These are phyloP conservation scores for Xanthoconium separans DNA, from an alignment of 1,284 basidiomycete genomes.

Conservation along the genomic window DNA sequence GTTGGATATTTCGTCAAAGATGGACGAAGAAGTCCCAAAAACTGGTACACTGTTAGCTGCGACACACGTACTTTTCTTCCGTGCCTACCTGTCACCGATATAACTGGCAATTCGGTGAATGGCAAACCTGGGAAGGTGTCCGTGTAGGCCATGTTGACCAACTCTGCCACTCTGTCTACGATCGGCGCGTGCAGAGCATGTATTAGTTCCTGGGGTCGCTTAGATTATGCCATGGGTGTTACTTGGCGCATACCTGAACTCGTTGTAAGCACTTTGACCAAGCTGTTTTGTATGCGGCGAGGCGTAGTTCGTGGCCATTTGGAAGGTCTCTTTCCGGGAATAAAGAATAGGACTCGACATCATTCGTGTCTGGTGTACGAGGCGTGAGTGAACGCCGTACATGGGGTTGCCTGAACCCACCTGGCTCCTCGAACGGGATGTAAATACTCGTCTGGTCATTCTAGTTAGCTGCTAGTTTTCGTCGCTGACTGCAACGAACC, in stretches of 20 bases:
- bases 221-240: not conserved
- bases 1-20: constrained; percentile 46
- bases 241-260: constrained; percentile 40
- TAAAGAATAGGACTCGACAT: constrained; percentile 17
- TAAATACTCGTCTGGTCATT: constrained; percentile 33
- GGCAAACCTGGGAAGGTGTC: constrained; percentile 47
- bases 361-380: constrained; percentile 14
- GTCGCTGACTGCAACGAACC: constrained; percentile 17
- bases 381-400: not conserved
- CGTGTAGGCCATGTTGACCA: constrained; percentile 41
- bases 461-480: constrained; percentile 2
- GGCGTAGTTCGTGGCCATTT: constrained; percentile 42
- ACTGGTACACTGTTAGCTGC: constrained; percentile 23
- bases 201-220: constrained; percentile 40
- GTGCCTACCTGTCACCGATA: constrained; percentile 53
- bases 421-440: constrained; percentile 32
- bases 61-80: not conserved
- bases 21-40: constrained; percentile 34
- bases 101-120: constrained; percentile 51
- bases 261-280: constrained; percentile 51
- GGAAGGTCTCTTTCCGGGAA: constrained; percentile 39
- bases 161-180: constrained; percentile 39
- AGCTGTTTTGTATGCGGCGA: constrained; percentile 46
- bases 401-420: constrained; percentile 20
- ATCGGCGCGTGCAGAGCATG: constrained; percentile 44